Evolutionary conservation across 768 basidiomycete genomes (phyloP).

Genomic region (Sarcodon sp.): DNA sequence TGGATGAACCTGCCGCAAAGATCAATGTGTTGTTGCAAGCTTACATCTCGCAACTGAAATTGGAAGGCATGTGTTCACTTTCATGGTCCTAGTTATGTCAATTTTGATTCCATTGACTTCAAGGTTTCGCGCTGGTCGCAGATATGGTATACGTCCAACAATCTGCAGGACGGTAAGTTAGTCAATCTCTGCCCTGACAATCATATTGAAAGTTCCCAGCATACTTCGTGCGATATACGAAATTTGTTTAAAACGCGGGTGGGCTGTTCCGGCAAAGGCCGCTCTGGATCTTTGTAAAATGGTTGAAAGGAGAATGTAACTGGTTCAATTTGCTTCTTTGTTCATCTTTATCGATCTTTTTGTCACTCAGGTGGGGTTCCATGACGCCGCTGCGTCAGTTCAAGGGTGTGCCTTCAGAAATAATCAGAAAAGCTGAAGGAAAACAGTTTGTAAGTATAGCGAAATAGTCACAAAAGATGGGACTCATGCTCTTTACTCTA

Average conservation of each 20-base stretch:
- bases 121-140: conserved; percentile 74
- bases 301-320: conserved; percentile 78
- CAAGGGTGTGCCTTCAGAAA: conserved; percentile 77
- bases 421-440: conserved; percentile 83
- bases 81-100: background rate
- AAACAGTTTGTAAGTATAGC: conserved; percentile 79
- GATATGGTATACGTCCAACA: conserved; percentile 97
- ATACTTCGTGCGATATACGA: conserved; percentile 96
- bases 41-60: conserved; percentile 87
- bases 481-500: conserved; percentile 13
- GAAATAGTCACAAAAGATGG: too few species aligned
- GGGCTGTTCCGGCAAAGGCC: conserved; percentile 88
- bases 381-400: conserved; percentile 98
- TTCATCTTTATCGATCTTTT: background rate
- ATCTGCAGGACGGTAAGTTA: conserved; percentile 74
- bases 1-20: conserved; percentile 94
- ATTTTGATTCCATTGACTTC: background rate
- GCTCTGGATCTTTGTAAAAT: conserved; percentile 94
- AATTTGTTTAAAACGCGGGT: conserved; percentile 96
- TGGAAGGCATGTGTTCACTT: conserved; percentile 47
- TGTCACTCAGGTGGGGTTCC: conserved; percentile 70
- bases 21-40: conserved; percentile 94
- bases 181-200: background rate
- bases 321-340: conserved; percentile 1
- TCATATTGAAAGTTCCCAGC: conserved; percentile 20